Evolutionary conservation across 1,284 basidiomycete species (phyloP).

Genomic region (Cerrena zonata): DNA sequence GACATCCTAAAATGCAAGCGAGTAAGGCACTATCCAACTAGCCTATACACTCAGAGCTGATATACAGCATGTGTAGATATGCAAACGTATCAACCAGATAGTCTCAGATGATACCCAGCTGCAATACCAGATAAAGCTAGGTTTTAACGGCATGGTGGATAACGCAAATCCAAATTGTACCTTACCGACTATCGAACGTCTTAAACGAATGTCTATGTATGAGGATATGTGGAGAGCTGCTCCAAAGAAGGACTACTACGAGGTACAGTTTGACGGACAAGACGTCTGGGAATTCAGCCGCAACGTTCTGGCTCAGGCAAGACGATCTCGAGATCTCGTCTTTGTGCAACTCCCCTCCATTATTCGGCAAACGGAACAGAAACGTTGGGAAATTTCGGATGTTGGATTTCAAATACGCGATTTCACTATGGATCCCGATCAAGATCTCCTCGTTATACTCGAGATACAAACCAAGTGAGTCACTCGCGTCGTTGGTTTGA

Average conservation of each 20-base stretch:
- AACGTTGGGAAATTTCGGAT: constrained; percentile 41
- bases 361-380: constrained; percentile 40
- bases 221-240: constrained; percentile 44
- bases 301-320: constrained; percentile 49
- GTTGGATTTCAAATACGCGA: constrained; percentile 43
- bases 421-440: constrained; percentile 58
- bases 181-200: constrained; percentile 31
- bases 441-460: constrained; percentile 53
- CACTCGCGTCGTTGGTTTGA: too few relatives aligned
- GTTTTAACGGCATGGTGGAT: constrained; percentile 42
- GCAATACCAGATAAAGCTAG: constrained; percentile 52
- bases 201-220: constrained; percentile 38
- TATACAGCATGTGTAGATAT: constrained; percentile 37
- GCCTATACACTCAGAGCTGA: background rate
- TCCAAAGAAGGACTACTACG: constrained; percentile 32
- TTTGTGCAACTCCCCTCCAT: constrained; percentile 50
- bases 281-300: constrained; percentile 52
- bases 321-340: constrained; percentile 25
- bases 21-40: background rate
- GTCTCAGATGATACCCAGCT: constrained; percentile 34
- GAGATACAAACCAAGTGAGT: constrained; percentile 30
- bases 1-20: constrained; percentile 25
- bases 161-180: constrained; percentile 30
- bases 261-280: constrained; percentile 33
- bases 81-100: constrained; percentile 32